Conservation (phyloP, 1,139 yeast species). For the Blastobotrys serpentis region DNA sequence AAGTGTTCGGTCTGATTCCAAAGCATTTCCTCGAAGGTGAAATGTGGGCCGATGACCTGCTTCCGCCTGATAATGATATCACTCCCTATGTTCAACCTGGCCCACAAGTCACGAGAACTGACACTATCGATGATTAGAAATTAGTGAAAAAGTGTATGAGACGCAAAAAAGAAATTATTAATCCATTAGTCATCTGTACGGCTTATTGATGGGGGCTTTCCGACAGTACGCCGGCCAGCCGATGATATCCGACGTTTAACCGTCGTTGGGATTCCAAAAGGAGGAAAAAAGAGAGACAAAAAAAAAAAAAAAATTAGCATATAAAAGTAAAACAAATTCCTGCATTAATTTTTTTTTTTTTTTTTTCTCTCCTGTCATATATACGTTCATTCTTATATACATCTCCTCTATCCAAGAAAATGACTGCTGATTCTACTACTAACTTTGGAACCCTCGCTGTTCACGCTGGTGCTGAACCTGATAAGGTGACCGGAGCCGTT, state of each 20-base stretch:
- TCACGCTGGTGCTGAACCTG: slow-evolving; percentile 79
- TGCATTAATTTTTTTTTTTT: slow-evolving; percentile 4
- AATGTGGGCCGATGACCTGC: slow-evolving; percentile 30
- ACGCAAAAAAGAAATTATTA: no score
- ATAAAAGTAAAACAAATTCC: not conserved
- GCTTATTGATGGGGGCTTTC: not conserved
- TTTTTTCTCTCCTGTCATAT: not conserved
- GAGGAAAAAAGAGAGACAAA: slow-evolving; percentile 1
- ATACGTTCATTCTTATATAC: slow-evolving; percentile 1
- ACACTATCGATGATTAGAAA: not conserved
- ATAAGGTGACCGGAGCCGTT: slow-evolving; percentile 79
- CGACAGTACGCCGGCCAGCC: not conserved
- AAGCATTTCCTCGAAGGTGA: slow-evolving; percentile 23
- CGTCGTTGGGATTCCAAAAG: no score
- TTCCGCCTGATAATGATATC: slow-evolving; percentile 29
- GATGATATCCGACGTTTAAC: not conserved
- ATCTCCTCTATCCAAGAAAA: not conserved
- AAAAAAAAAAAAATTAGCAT: not conserved
- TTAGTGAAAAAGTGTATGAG: no score
- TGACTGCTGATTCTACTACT: slow-evolving; percentile 8
- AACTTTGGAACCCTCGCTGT: slow-evolving; percentile 76
- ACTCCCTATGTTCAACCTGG: slow-evolving; percentile 18
- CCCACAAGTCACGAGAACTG: not conserved
- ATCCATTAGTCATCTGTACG: no score
- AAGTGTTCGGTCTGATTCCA: slow-evolving; percentile 26